Percentiles rank a stretch among this genome's conserved stretches.
These are phyloP conservation scores for Colletotrichum sp. DNA, from an alignment of 2,329 filamentous ascomycete species.

Conservation along the genomic window DNA sequence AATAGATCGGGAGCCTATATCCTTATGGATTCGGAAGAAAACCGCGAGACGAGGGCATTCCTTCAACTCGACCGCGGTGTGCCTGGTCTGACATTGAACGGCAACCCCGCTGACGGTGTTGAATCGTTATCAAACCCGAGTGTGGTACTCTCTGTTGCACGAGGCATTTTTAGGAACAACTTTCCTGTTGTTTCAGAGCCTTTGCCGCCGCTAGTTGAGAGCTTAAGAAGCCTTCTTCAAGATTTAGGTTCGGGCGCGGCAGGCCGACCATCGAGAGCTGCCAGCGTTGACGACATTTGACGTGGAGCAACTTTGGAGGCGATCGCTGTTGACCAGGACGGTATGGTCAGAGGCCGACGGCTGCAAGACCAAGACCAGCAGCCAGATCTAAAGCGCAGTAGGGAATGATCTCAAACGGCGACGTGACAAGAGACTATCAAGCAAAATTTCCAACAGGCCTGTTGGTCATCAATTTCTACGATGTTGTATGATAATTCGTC, in stretches of 20 bases:
- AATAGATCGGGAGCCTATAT: background rate
- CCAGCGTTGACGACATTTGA: background rate
- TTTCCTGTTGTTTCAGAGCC: conserved; percentile 19
- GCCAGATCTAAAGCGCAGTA: background rate
- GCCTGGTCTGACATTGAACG: conserved; percentile 14
- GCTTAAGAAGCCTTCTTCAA: conserved; percentile 7
- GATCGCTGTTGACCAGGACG: background rate
- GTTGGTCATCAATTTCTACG: background rate
- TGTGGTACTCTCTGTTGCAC: conserved; percentile 3
- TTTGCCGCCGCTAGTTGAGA: conserved; percentile 10
- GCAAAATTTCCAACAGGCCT: background rate
- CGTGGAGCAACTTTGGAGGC: background rate
- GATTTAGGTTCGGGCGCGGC: conserved; percentile 11
- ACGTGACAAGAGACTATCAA: background rate
- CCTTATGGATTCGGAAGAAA: conserved; percentile 18
- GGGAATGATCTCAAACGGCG: background rate
- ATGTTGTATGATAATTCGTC: background rate
- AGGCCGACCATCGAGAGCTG: conserved; percentile 9
- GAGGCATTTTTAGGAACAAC: conserved; percentile 9
- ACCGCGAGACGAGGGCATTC: conserved; percentile 16
- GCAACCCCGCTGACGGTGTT: conserved; percentile 7
- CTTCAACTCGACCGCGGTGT: conserved; percentile 15
- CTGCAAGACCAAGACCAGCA: background rate
- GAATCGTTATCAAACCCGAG: conserved; percentile 10
- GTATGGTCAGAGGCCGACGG: background rate